A percentile compares a stretch with the other conserved stretches of the same genome.
Evolutionary conservation across 2,329 filamentous ascomycete genomes (phyloP).

Genomic region (Epichloe gansuensis): DNA sequence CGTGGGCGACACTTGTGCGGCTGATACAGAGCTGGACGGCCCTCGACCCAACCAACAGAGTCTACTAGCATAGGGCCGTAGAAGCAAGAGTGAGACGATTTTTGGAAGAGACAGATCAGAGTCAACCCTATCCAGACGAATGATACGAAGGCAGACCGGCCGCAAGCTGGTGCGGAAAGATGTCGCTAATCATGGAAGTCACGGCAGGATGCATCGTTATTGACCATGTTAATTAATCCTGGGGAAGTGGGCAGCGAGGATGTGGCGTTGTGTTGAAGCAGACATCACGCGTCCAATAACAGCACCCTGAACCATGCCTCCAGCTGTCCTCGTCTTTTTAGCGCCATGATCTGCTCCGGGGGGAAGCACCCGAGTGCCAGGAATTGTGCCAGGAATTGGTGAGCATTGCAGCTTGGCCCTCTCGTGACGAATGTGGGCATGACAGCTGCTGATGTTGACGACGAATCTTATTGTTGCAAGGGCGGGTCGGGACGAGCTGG

Average conservation of each 20-base stretch:
- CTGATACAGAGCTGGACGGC: background rate
- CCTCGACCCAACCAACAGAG: background rate
- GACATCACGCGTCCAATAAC: no score
- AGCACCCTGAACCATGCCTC: no score
- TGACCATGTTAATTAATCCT: background rate
- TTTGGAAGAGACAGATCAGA: background rate
- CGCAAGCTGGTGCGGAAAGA: background rate
- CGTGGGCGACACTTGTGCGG: background rate
- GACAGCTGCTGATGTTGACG: slow-evolving; percentile 1
- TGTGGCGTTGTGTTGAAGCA: no score
- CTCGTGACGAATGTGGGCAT: slow-evolving; percentile 4
- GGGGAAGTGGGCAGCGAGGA: background rate
- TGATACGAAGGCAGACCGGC: background rate
- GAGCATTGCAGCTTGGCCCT: background rate
- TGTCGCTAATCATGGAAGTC: background rate
- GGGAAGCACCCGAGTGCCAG: background rate
- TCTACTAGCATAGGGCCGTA: background rate
- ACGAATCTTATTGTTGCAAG: slow-evolving; percentile 1
- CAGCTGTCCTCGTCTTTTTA: no score
- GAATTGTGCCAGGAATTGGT: background rate
- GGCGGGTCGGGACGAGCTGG: background rate
- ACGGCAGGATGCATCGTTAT: background rate
- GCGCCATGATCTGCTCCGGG: no score
- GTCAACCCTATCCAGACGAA: background rate
- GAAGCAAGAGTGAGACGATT: background rate